Evolutionary conservation across 495 filamentous ascomycete species (phyloP).

Genomic region (Penicillium flavigenum): DNA sequence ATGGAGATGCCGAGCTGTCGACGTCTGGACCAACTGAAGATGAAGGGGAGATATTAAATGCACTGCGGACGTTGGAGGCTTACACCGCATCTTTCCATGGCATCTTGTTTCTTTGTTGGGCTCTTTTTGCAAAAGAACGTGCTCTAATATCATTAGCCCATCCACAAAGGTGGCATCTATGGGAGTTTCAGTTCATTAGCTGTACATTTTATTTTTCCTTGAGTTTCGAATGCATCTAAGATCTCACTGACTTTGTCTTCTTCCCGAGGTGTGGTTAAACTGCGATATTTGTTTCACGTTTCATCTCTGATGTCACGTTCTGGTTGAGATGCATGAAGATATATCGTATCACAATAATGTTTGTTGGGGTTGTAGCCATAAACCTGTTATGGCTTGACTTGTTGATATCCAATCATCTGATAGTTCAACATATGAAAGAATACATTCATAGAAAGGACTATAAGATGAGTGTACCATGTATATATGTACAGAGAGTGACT

Average conservation of each 20-base stretch:
- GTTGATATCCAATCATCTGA: background rate
- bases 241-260: slow-evolving; percentile 1
- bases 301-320: background rate
- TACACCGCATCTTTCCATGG: slow-evolving; percentile 3
- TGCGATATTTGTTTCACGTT: background rate
- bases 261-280: background rate
- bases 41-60: slow-evolving; percentile 25
- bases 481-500: background rate
- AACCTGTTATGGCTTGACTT: too few relatives aligned
- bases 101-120: slow-evolving; percentile 4
- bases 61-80: slow-evolving; percentile 11
- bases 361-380: background rate
- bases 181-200: slow-evolving; percentile 17
- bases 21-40: slow-evolving; percentile 48
- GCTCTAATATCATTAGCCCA: slow-evolving; percentile 24
- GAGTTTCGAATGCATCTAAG: slow-evolving; percentile 23
- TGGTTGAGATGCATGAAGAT: background rate
- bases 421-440: background rate
- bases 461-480: background rate
- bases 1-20: slow-evolving; percentile 61
- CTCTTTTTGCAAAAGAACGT: slow-evolving; percentile 1
- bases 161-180: slow-evolving; percentile 27
- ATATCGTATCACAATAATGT: background rate
- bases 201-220: slow-evolving; percentile 21
- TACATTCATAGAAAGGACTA: background rate